Base-by-base conservation (phyloP, 192 early-diverging fungal species). In the Diversispora eburnea region DNA sequence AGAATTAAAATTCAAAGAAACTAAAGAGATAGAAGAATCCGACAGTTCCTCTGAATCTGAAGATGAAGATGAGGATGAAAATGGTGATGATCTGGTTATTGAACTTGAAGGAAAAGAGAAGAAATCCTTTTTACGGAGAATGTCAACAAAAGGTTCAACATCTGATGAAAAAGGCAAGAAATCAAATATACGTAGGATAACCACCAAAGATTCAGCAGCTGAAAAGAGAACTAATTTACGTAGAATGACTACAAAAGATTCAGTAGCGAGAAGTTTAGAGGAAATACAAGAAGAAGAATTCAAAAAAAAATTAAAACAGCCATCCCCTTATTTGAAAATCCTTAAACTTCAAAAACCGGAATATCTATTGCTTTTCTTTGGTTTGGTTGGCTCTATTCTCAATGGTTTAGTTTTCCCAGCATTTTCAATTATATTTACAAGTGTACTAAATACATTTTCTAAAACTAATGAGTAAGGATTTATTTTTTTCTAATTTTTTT, bases 1-100 rank as follows among this genome's bases (percentile, higher is more conserved):
- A 67, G 77, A 87, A 68, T 76, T 94, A 62, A 80, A 86, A 60
- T 78, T 80, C 12, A 58, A 79, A 70, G 73, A 55, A 10, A 78
- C 68, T 13, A 68, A 80, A 33, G 25, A 33, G 25, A 33, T 2
- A 33, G 25, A 33, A 33, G 25, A 33, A 33, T 33, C 25, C 25
- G 25, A 33, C 0, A 33, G 0, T 33, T 33, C 25, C 25, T 33
- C 25, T 33, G 25, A 33, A 33, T 33, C 25, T 8, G 74, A 79
- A 41, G 33, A 45, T 0, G 77, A 75, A 0, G 69, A 60, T 0
- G 77, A 75, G 0, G 69, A 60, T 15, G 75, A 10, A 42, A 52
- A 41, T n/a, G 70, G 51, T 20, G 70, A 43, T 63, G 76, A 74
- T 66, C 70, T 67, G 19, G 57, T 77, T 7, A n/a, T 76, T 67